Percentiles rank a stretch among this genome's conserved stretches.
Conservation (phyloP, 208 protist genomes). For the Wallacemonas sp. region DNA sequence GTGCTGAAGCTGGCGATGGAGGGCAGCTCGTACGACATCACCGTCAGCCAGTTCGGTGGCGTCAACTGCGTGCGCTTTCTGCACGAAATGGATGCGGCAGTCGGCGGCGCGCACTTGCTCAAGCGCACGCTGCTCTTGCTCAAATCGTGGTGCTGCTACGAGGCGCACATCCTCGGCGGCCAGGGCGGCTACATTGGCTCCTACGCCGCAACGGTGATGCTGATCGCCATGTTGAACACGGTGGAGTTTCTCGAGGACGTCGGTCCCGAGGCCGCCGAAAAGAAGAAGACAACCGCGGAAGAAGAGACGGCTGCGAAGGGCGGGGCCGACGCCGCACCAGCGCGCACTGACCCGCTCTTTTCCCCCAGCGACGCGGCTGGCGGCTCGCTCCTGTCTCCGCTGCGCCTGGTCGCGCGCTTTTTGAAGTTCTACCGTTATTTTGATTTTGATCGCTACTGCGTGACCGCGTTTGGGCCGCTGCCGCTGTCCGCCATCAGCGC, state of each 20-base stretch:
- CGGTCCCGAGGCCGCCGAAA: conserved; percentile 14
- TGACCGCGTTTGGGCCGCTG: conserved; percentile 81
- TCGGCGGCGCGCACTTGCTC: conserved; percentile 84
- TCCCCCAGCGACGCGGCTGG: neutral
- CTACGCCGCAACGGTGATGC: conserved; percentile 91
- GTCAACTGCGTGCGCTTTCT: conserved; percentile 90
- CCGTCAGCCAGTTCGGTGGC: conserved; percentile 87
- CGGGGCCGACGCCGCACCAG: neutral
- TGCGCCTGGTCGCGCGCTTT: conserved; percentile 72
- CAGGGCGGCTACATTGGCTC: conserved; percentile 90
- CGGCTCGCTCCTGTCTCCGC: conserved; percentile 34
- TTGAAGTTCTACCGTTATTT: conserved; percentile 83
- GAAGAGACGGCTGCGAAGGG: neutral
- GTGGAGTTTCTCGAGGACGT: conserved; percentile 86
- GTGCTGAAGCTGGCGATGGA: conserved; percentile 92
- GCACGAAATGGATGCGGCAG: conserved; percentile 80
- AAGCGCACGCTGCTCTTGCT: conserved; percentile 90
- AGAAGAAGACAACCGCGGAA: neutral
- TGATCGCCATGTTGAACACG: conserved; percentile 89
- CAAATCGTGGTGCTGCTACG: conserved; percentile 92
- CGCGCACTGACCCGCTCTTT: neutral
- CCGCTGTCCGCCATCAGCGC: conserved; percentile 53
- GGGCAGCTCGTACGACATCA: conserved; percentile 86
- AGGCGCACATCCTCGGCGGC: conserved; percentile 88
- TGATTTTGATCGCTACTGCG: conserved; percentile 79